A percentile compares a stretch with the other conserved stretches of the same genome.
Evolutionary conservation across 1,139 yeast species (phyloP).

Genomic region (Kluyveromyces sp.): DNA sequence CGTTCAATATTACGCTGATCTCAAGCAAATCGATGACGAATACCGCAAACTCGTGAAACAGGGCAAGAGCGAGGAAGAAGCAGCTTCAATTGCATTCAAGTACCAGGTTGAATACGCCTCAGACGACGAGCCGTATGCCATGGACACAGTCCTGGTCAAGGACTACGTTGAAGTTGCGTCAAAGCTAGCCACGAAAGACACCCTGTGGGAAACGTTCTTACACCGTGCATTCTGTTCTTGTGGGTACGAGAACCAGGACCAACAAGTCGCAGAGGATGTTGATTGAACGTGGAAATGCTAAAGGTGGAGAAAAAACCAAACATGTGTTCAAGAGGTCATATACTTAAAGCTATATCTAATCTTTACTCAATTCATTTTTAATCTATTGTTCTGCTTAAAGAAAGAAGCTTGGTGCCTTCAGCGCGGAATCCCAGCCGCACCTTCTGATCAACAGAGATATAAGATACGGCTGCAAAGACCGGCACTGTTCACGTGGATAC

Average conservation of each 20-base stretch:
- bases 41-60: slow-evolving; percentile 16
- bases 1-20: slow-evolving; percentile 65
- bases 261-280: no score
- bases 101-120: slow-evolving; percentile 67
- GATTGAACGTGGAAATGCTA: background rate
- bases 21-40: slow-evolving; percentile 44
- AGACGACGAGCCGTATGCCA: slow-evolving; percentile 48
- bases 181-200: slow-evolving; percentile 38
- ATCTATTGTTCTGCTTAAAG: background rate
- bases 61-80: slow-evolving; percentile 19
- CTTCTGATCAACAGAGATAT: background rate
- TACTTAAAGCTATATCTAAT: slow-evolving; percentile 1
- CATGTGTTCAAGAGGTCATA: background rate
- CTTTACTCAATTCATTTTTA: background rate
- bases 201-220: slow-evolving; percentile 36
- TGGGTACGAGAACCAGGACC: slow-evolving; percentile 45
- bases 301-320: background rate
- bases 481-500: no score
- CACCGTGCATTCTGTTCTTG: slow-evolving; percentile 55
- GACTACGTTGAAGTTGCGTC: slow-evolving; percentile 57
- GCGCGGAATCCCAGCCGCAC: no score
- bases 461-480: no score
- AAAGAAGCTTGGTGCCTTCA: no score
- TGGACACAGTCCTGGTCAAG: slow-evolving; percentile 50
- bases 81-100: slow-evolving; percentile 39